A percentile compares a stretch with the other conserved stretches of the same genome.
phyloP scores from a whole-genome alignment of 768 basidiomycete genomes.

The Kwoniella heveanensis region DNA sequence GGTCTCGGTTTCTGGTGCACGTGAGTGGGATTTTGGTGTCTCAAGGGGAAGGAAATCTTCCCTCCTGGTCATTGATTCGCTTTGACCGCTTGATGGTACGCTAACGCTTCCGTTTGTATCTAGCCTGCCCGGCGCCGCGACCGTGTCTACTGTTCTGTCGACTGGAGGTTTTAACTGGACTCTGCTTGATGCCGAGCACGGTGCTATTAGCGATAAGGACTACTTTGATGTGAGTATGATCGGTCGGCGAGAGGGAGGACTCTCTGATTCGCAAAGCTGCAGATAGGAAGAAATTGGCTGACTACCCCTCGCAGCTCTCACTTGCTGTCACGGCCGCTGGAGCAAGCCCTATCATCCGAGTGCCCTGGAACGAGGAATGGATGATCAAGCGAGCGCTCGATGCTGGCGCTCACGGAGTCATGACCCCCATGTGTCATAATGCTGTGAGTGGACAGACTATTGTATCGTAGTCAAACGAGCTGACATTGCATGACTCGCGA shows the following conservation, averaged over 20 bases:
- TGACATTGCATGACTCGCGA: not conserved
- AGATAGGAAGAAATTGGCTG: constrained; percentile 5
- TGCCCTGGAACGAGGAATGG: constrained; percentile 51
- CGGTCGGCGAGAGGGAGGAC: no score
- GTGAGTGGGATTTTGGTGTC: constrained; percentile 35
- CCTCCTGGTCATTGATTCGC: no score
- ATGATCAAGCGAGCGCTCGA: constrained; percentile 57
- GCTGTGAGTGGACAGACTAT: constrained; percentile 25
- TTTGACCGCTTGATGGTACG: no score
- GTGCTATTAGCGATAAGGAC: constrained; percentile 42
- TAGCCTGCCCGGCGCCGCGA: constrained; percentile 27
- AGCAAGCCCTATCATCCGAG: constrained; percentile 54
- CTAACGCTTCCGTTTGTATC: not conserved
- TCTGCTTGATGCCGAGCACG: constrained; percentile 49
- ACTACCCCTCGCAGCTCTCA: constrained; percentile 24
- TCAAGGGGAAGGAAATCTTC: no score
- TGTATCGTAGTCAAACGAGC: not conserved
- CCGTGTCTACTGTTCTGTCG: constrained; percentile 35
- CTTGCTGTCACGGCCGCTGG: constrained; percentile 43
- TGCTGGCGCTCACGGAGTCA: constrained; percentile 56
- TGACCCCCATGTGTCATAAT: constrained; percentile 55
- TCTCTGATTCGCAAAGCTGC: no score
- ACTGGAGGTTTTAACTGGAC: constrained; percentile 45
- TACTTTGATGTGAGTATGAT: constrained; percentile 37
- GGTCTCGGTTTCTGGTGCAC: constrained; percentile 50